phyloP scores from a whole-genome alignment of 495 filamentous ascomycete genomes.

The Lentithecium fluviatile region DNA sequence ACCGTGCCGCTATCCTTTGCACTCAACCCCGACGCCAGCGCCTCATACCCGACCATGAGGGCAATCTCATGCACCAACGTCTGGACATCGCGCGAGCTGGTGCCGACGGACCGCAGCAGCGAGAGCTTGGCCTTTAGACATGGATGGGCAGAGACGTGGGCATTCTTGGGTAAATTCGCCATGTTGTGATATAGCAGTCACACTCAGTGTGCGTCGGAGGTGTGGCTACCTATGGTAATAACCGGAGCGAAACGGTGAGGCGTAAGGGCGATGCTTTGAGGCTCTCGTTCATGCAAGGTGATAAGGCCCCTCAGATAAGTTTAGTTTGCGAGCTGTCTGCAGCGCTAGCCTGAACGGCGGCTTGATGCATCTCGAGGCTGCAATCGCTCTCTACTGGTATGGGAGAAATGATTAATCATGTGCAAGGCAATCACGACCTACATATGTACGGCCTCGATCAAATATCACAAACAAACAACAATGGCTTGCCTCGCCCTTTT shows the following conservation, averaged over 20 bases:
- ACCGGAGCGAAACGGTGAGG: too few species aligned
- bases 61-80: constrained; percentile 80
- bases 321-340: too few species aligned
- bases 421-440: too few species aligned
- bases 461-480: too few species aligned
- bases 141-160: constrained; percentile 82
- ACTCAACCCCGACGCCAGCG: constrained; percentile 63
- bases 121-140: constrained; percentile 86
- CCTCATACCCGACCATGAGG: constrained; percentile 78
- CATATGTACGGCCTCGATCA: too few species aligned
- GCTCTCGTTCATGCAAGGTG: constrained; percentile 10
- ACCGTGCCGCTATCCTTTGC: constrained; percentile 38
- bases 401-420: too few species aligned
- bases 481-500: too few species aligned
- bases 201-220: constrained; percentile 15
- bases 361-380: too few species aligned
- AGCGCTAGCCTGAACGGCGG: too few species aligned
- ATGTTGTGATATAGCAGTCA: constrained; percentile 19
- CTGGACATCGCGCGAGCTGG: constrained; percentile 75
- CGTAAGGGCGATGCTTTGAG: too few species aligned
- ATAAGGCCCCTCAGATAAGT: neutral
- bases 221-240: neutral
- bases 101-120: constrained; percentile 71
- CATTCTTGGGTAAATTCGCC: constrained; percentile 59
- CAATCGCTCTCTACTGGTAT: too few species aligned